Conservation (phyloP, 306 rosid species). For the Alnus rubra region DNA sequence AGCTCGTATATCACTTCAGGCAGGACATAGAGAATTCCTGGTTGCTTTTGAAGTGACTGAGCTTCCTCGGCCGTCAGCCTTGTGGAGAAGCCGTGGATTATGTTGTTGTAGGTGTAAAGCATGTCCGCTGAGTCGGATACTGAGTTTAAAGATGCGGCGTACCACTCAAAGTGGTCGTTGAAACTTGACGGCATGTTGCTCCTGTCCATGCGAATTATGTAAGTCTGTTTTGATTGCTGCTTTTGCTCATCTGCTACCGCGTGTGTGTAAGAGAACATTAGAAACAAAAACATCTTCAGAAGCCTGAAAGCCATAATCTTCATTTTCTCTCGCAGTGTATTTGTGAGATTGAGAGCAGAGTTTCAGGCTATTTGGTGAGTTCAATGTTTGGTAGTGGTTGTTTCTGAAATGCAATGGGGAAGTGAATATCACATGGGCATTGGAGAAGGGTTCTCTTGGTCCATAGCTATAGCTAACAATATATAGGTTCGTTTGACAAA, state of each 20-base stretch:
- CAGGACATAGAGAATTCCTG: constrained; percentile 59
- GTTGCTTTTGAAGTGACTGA: constrained; percentile 53
- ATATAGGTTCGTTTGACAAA: no score
- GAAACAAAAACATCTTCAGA: constrained; percentile 41
- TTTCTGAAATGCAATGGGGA: constrained; percentile 21
- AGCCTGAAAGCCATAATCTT: constrained; percentile 37
- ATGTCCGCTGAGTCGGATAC: constrained; percentile 72
- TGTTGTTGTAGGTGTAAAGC: constrained; percentile 69
- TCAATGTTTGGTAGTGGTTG: constrained; percentile 6
- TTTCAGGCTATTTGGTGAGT: constrained; percentile 16
- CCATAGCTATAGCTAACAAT: no score
- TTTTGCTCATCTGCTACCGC: constrained; percentile 44
- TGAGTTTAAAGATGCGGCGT: constrained; percentile 65
- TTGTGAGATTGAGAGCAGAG: constrained; percentile 7
- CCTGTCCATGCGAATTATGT: constrained; percentile 83
- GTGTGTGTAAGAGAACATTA: constrained; percentile 29
- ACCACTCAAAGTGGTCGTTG: constrained; percentile 64
- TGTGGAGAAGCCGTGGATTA: constrained; percentile 83
- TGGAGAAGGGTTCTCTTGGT: constrained; percentile 22
- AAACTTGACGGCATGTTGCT: constrained; percentile 66
- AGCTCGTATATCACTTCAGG: constrained; percentile 72
- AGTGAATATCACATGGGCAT: constrained; percentile 11
- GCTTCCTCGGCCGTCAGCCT: constrained; percentile 74
- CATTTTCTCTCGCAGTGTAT: constrained; percentile 33
- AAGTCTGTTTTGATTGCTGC: constrained; percentile 51